A percentile compares a stretch with the other conserved stretches of the same genome.
phyloP scores from a whole-genome alignment of 441 rosid genomes.

The Erodium texanum region DNA sequence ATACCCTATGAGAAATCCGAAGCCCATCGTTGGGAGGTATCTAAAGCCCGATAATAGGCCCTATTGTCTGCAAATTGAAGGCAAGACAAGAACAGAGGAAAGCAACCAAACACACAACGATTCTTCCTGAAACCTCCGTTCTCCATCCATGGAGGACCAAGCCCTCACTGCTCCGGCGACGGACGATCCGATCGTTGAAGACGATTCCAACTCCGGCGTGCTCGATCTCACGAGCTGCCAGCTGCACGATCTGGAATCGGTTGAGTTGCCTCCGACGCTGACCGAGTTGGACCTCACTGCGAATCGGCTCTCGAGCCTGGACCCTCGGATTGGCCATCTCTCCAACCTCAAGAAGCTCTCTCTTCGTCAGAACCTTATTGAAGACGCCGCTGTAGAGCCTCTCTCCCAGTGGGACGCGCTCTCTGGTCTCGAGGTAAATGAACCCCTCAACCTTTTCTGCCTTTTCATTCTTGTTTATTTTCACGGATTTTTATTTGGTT shows the following conservation, averaged over 20 bases:
- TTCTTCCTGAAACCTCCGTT: conserved; percentile 1
- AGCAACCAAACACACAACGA: background rate
- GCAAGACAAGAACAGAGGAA: too few relatives aligned
- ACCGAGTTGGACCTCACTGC: conserved; percentile 87
- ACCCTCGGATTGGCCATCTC: conserved; percentile 64
- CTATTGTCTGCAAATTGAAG: too few relatives aligned
- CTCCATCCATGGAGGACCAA: conserved; percentile 20
- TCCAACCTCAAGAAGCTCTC: conserved; percentile 68
- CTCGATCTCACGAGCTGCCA: conserved; percentile 91
- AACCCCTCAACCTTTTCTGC: background rate
- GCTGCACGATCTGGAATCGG: conserved; percentile 65
- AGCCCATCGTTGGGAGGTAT: too few relatives aligned
- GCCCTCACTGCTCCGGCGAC: conserved; percentile 6
- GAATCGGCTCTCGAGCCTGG: conserved; percentile 65
- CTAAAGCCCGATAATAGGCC: too few relatives aligned
- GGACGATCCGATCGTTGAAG: conserved; percentile 29
- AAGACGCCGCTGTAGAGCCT: conserved; percentile 58
- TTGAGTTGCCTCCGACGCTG: conserved; percentile 52
- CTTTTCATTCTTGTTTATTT: too few relatives aligned
- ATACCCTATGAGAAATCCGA: too few relatives aligned
- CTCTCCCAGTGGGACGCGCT: conserved; percentile 57
- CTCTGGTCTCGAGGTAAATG: conserved; percentile 62
- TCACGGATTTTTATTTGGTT: background rate
- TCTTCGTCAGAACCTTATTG: conserved; percentile 76
- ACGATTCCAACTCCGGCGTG: conserved; percentile 34